phyloP scores from a whole-genome alignment of 495 filamentous ascomycete species.

The Lichina pygmaea region DNA sequence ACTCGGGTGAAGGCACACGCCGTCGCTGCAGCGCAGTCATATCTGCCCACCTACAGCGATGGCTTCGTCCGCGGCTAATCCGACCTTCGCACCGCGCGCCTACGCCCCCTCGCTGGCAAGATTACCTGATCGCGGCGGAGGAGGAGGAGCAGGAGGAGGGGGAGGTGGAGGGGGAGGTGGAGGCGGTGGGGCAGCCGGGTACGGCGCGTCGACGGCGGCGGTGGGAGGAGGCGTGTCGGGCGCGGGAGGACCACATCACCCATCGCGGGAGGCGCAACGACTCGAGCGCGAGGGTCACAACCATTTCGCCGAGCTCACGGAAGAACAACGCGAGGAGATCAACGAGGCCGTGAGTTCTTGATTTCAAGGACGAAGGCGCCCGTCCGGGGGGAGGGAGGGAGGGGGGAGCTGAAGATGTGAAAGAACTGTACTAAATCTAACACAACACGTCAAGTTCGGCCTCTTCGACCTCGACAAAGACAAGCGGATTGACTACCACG shows the following conservation, averaged over 20 bases:
- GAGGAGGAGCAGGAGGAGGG: slow-evolving; percentile 10
- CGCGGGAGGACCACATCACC: too few species aligned
- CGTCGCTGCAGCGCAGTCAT: too few species aligned
- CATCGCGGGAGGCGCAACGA: slow-evolving; percentile 1
- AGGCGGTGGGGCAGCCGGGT: slow-evolving; percentile 9
- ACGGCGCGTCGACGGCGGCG: background rate
- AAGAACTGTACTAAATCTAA: background rate
- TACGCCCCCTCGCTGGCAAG: slow-evolving; percentile 1
- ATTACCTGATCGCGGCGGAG: slow-evolving; percentile 1
- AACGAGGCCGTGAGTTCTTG: slow-evolving; percentile 45
- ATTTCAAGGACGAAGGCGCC: background rate
- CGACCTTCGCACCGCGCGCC: slow-evolving; percentile 1
- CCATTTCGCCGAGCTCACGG: slow-evolving; percentile 22
- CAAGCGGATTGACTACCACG: slow-evolving; percentile 81
- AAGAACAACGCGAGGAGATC: slow-evolving; percentile 75
- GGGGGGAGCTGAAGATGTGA: background rate
- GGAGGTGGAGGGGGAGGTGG: slow-evolving; percentile 14
- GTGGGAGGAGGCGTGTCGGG: background rate
- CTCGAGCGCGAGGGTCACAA: background rate
- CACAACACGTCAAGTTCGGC: slow-evolving; percentile 33
- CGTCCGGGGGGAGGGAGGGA: background rate
- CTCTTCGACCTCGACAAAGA: slow-evolving; percentile 97
- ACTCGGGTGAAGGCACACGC: too few species aligned
- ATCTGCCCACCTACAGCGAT: background rate
- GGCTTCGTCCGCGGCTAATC: background rate